Base-by-base conservation (phyloP, 768 basidiomycete species). In the Cyclocybe cylindracea region DNA sequence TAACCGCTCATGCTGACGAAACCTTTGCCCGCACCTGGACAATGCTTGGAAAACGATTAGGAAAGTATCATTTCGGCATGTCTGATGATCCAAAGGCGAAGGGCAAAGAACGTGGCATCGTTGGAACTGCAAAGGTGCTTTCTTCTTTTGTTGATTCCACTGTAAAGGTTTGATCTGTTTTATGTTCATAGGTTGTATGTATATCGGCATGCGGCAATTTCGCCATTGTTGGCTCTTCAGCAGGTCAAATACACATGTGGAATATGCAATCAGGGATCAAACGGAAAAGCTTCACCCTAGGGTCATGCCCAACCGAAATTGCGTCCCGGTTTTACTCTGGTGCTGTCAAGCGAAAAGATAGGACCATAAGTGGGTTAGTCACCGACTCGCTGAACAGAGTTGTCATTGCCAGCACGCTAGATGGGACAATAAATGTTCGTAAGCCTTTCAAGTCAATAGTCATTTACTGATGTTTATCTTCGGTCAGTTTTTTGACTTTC, bases 171-270 rank as follows among this genome's bases (percentile, higher is more conserved):
- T 3, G 37, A 39, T 46, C 48, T 29, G 32, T 39, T 59, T 6
- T 56, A 8, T 10, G 8, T 37, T 54, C 35, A 11, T 58, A 91
- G 89, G 80, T 87, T 10, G 90, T 95, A 13, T 91, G 87, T 56
- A 89, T 98, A 14, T 89, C 94, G 3, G 89, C 92, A 0, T 99
- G 97, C 64, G 97, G 97, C 7, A 98, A 98, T 63, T 99, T 98
- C 64, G 92, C 90, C 29, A 68, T 98, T 9, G 92, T 84, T 3
- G 85, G 93, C 19, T 88, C 89, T 1, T 90, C 91, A 2, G 86
- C 83, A 0, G 90, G 91, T 2, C 78, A 78, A 19, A 88, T 98
- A 36, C 69, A 84, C 51, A 87, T 95, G 87, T 98, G 93, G 89
- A 99, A 98, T 65, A 85, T 99, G 85, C 96, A 99, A 68, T 94